Evolutionary conservation across 2,329 filamentous ascomycete genomes (phyloP).

Genomic region (Ophiocordyceps camponoti-floridani): DNA sequence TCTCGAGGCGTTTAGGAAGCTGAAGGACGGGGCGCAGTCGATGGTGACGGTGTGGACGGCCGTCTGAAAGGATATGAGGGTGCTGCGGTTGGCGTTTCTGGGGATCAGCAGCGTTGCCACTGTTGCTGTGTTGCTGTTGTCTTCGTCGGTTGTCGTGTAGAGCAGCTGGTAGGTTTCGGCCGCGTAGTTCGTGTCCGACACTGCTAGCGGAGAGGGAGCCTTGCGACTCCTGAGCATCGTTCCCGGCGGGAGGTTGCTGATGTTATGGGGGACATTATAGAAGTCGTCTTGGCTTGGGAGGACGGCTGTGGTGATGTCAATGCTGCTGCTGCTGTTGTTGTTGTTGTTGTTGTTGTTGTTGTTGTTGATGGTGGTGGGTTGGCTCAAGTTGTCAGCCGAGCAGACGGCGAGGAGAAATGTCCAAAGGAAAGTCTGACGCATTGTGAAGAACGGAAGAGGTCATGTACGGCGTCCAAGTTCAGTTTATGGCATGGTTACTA

Average conservation of each 20-base stretch:
- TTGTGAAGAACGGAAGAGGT: no score
- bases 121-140: conserved; percentile 15
- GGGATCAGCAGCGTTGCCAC: conserved; percentile 21
- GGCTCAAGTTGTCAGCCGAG: no score
- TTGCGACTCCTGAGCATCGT: conserved; percentile 7
- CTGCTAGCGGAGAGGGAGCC: conserved; percentile 7
- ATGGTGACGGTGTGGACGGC: conserved; percentile 20
- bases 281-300: conserved; percentile 8
- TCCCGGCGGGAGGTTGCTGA: conserved; percentile 5
- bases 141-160: conserved; percentile 19
- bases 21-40: conserved; percentile 13
- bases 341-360: no score
- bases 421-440: no score
- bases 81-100: conserved; percentile 9
- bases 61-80: conserved; percentile 23
- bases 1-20: conserved; percentile 5
- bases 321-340: background rate
- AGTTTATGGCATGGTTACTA: no score
- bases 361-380: no score
- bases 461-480: no score
- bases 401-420: no score
- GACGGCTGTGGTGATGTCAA: background rate
- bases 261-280: conserved; percentile 6
- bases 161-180: conserved; percentile 14
- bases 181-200: conserved; percentile 5